Percentiles rank a stretch among this genome's conserved stretches.
Evolutionary conservation across 2,329 filamentous ascomycete genomes (phyloP).

Genomic region (Colletotrichum musae): DNA sequence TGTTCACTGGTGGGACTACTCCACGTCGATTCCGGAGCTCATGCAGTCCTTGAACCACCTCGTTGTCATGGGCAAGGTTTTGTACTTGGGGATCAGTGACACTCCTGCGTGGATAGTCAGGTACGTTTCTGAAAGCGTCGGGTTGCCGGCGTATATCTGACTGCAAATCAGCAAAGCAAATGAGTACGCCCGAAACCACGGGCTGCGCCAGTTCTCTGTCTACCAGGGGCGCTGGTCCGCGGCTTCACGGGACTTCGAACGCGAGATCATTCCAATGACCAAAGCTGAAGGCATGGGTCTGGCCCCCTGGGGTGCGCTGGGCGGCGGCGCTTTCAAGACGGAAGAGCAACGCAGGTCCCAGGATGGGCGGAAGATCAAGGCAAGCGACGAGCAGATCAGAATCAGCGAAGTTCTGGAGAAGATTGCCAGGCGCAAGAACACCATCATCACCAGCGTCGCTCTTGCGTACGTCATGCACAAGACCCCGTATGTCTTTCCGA

Average conservation of each 20-base stretch:
- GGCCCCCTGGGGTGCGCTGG: conserved; percentile 68
- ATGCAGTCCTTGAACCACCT: conserved; percentile 78
- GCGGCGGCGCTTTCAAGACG: conserved; percentile 55
- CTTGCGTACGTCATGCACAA: conserved; percentile 83
- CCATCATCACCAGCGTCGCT: conserved; percentile 66
- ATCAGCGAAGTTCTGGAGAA: conserved; percentile 63
- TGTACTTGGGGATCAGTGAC: conserved; percentile 77
- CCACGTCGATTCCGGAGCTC: conserved; percentile 74
- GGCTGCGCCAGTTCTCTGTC: conserved; percentile 78
- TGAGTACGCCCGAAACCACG: conserved; percentile 78
- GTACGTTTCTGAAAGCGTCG: conserved; percentile 42
- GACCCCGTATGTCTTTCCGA: conserved; percentile 79
- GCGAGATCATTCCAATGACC: conserved; percentile 79
- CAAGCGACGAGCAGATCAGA: conserved; percentile 67
- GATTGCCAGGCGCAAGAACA: conserved; percentile 62
- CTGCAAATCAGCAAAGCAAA: conserved; percentile 67
- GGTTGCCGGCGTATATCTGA: conserved; percentile 15
- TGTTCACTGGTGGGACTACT: conserved; percentile 78
- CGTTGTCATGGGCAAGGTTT: conserved; percentile 72
- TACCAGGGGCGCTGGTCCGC: conserved; percentile 78
- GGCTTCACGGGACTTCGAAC: conserved; percentile 75
- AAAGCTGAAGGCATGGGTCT: conserved; percentile 73
- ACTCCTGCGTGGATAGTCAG: conserved; percentile 79
- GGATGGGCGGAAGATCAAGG: conserved; percentile 55
- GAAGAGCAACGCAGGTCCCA: conserved; percentile 48